These are phyloP conservation scores for Sphagnum tenellum DNA, from an alignment of 225 moss, liverwort and hornwort genomes.

Conservation along the genomic window DNA sequence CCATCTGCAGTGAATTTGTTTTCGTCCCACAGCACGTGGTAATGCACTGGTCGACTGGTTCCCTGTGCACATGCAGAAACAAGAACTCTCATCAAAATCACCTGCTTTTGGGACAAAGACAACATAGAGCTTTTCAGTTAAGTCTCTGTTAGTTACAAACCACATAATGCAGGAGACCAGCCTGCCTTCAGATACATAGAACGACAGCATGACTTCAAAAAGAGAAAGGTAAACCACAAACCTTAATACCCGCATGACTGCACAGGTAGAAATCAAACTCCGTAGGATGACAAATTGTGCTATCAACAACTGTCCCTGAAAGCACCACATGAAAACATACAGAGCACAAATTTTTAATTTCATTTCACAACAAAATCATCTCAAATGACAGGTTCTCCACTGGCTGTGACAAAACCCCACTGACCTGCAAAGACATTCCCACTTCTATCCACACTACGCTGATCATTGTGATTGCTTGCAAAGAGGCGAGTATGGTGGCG, in stretches of 20 bases:
- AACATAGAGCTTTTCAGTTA: no score
- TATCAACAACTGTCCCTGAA: conserved; percentile 11
- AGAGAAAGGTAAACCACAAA: no score
- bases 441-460: conserved; percentile 3
- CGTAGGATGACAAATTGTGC: conserved; percentile 6
- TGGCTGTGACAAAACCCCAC: no score
- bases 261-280: conserved; percentile 11
- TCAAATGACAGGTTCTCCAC: no score
- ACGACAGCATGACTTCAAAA: no score
- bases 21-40: conserved; percentile 11
- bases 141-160: no score
- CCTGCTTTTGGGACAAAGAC: no score
- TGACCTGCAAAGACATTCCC: neutral
- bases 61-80: neutral
- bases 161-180: no score
- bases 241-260: conserved; percentile 5
- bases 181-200: no score
- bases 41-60: conserved; percentile 9
- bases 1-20: conserved; percentile 6
- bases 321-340: neutral
- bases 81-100: no score
- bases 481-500: conserved; percentile 8
- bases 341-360: no score
- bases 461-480: neutral
- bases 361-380: no score